Percentiles rank a stretch among this genome's conserved stretches.
Conservation (phyloP, 2,329 filamentous ascomycete genomes). For the Alternaria ethzedia region DNA sequence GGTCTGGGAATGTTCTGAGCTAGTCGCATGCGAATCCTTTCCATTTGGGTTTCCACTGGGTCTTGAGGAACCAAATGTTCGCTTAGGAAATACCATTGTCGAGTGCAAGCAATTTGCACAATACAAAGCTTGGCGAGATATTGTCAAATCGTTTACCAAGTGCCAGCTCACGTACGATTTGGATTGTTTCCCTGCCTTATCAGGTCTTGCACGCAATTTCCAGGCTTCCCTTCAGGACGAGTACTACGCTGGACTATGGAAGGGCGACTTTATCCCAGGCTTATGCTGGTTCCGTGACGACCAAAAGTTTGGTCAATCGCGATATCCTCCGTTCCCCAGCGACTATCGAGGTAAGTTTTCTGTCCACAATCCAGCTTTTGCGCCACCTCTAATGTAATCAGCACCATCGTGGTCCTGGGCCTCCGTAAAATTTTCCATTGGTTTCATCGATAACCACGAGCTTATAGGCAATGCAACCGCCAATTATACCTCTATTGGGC, state of each 20-base stretch:
- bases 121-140: rapidly evolving
- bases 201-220: background rate
- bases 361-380: background rate
- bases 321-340: background rate
- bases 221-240: background rate
- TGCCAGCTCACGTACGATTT: background rate
- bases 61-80: rapidly evolving
- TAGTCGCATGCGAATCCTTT: background rate
- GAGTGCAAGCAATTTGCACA: background rate
- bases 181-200: background rate
- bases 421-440: background rate
- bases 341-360: background rate
- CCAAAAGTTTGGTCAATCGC: background rate
- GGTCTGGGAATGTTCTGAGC: background rate
- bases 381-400: rapidly evolving
- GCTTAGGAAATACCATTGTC: rapidly evolving
- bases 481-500: background rate
- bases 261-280: rapidly evolving
- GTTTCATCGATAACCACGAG: background rate
- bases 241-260: background rate
- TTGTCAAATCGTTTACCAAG: background rate
- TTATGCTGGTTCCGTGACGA: background rate
- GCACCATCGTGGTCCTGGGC: background rate
- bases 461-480: rapidly evolving
- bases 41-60: background rate